Percentiles rank a stretch among this genome's conserved stretches.
Evolutionary conservation across 306 rosid species (phyloP).

Genomic region (Urtica urens): DNA sequence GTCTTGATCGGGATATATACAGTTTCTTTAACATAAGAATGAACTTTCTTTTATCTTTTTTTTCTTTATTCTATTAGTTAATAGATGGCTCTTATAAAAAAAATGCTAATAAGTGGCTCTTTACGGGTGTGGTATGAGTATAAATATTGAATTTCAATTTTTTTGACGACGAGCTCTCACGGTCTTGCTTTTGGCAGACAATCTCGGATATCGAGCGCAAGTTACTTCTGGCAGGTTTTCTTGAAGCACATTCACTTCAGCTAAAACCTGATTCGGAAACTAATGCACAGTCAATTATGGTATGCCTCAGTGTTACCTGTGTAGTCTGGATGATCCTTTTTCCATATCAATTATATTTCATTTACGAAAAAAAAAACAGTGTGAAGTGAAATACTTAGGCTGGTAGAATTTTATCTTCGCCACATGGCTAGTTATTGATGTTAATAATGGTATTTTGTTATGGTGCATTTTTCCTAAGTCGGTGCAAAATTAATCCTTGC

Average conservation of each 20-base stretch:
- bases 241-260: conserved; percentile 44
- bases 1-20: too few relatives aligned
- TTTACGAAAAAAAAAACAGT: neutral
- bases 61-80: too few relatives aligned
- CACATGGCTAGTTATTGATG: neutral
- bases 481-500: too few relatives aligned
- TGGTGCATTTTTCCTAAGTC: neutral
- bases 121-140: too few relatives aligned
- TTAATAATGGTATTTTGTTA: neutral
- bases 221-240: conserved; percentile 67
- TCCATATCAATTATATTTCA: neutral
- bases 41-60: too few relatives aligned
- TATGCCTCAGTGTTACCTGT: conserved; percentile 18
- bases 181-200: conserved; percentile 28
- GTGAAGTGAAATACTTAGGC: too few relatives aligned
- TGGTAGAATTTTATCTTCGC: neutral
- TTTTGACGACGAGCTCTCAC: conserved; percentile 18
- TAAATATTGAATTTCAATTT: too few relatives aligned
- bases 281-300: conserved; percentile 27
- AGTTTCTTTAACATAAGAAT: too few relatives aligned
- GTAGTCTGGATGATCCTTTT: neutral
- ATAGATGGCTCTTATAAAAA: too few relatives aligned
- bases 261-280: conserved; percentile 24
- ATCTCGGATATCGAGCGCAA: conserved; percentile 42
- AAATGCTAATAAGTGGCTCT: too few relatives aligned